A percentile compares a stretch with the other conserved stretches of the same genome.
phyloP scores from a whole-genome alignment of 1,139 yeast species.

The Yamadazyma dushanensis region DNA sequence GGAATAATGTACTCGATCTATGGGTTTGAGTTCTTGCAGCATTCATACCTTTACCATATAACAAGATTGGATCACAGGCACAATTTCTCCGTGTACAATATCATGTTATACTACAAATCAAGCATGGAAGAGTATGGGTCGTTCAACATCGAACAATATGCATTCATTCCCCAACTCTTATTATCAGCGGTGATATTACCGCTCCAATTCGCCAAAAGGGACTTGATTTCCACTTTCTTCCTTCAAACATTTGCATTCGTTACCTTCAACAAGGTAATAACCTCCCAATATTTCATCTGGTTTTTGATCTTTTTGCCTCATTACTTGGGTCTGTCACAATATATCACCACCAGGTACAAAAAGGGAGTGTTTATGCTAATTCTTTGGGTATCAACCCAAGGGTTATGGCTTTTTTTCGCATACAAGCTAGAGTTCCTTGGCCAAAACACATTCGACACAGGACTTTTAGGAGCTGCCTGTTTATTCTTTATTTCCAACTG shows the following conservation, averaged over 20 bases:
- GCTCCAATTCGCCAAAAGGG: constrained; percentile 49
- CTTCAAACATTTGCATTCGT: constrained; percentile 92
- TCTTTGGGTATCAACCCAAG: constrained; percentile 75
- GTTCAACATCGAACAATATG: constrained; percentile 44
- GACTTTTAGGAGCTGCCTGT: constrained; percentile 59
- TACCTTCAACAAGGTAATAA: constrained; percentile 88
- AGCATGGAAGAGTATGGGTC: constrained; percentile 22
- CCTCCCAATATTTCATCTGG: constrained; percentile 95
- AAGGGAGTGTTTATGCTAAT: constrained; percentile 41
- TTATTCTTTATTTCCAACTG: constrained; percentile 70
- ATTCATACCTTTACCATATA: constrained; percentile 82
- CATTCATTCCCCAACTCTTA: constrained; percentile 80
- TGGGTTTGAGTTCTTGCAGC: constrained; percentile 74
- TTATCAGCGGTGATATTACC: constrained; percentile 65
- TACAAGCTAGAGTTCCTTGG: constrained; percentile 84
- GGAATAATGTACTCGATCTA: constrained; percentile 62
- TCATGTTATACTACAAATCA: constrained; percentile 68
- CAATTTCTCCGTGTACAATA: constrained; percentile 86
- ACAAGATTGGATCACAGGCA: constrained; percentile 89
- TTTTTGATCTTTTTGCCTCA: constrained; percentile 82
- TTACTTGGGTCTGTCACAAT: constrained; percentile 48
- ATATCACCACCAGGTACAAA: constrained; percentile 23
- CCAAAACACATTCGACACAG: constrained; percentile 58
- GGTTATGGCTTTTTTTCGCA: constrained; percentile 75
- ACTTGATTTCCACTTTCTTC: constrained; percentile 66